Base-by-base conservation (phyloP, 345 rosid species). In the Boechera retrofracta region DNA sequence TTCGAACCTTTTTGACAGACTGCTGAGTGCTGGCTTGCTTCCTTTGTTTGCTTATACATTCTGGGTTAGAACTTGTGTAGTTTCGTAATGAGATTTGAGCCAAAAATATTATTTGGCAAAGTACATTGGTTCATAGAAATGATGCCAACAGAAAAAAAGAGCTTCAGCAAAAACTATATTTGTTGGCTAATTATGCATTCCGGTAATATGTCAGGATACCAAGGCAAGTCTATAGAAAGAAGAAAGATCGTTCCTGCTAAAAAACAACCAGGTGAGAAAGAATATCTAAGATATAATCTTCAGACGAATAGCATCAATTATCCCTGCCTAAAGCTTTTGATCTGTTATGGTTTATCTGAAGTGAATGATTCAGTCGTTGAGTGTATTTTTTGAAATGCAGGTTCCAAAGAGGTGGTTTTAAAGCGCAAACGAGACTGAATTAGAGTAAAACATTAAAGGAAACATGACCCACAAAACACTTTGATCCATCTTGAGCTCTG, bases 241-340 rank as follows among this genome's bases (percentile, higher is more conserved):
- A 79, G 74, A 68, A 79, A 29, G 78, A 39, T 47, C 18, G 66
- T 73, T 53, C 45, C 82, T 73, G 31, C 75, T 8, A 73, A 36
- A 64, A 79, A 79, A 47, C 71, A 55, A 79, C 7, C 54, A 73
- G 75, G 82, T 79, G 61, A 73, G 71, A 65, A 67, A 67, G 15
- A 28, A 35, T 3, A 26, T 44, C 21, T 24, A 58, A 12, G 53
- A 56, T 44, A 45, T 18, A 45, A 29, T 69, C 57, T 52, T 68
- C 39, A 18, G 24, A 21, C n/a, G 6, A 42, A 35, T 52, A 52
- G 48, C 39, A 39, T 51, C 21, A 39, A 24, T 41, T 47, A 13
- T 29, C 28, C 1, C 38, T 56, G 41, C 47, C 9, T 56, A 64
- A 64, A 55, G 70, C 16, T 55, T 59, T 12, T 29, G 7, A 65